A percentile compares a stretch with the other conserved stretches of the same genome.
Conservation (phyloP, 2,329 filamentous ascomycete species). For the Cladophialophora yegresii region DNA sequence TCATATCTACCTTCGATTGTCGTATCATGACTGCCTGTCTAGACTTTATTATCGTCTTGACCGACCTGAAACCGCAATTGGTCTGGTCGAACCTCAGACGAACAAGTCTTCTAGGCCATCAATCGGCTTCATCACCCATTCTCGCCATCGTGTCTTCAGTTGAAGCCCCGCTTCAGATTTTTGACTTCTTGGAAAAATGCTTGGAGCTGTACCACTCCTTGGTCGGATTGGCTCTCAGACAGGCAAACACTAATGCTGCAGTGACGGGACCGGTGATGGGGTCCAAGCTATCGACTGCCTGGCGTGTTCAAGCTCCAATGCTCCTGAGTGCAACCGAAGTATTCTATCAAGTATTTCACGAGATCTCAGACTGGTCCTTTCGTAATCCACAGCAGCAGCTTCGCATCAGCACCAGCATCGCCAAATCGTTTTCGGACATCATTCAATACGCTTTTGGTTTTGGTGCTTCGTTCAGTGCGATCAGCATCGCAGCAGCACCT, state of each 20-base stretch:
- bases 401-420: constrained; percentile 67
- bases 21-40: constrained; percentile 73
- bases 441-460: constrained; percentile 73
- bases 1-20: constrained; percentile 64
- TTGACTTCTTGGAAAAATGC: constrained; percentile 73
- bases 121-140: constrained; percentile 74
- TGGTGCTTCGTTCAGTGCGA: constrained; percentile 58
- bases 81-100: constrained; percentile 88
- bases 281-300: constrained; percentile 38
- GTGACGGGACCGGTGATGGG: neutral
- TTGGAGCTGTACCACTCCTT: constrained; percentile 73
- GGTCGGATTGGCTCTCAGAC: constrained; percentile 69
- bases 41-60: constrained; percentile 73
- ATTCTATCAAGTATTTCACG: constrained; percentile 81
- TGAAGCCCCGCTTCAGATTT: constrained; percentile 75
- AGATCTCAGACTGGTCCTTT: constrained; percentile 83
- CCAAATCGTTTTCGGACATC: constrained; percentile 70
- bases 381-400: constrained; percentile 66
- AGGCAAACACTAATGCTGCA: constrained; percentile 29
- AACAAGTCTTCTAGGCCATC: constrained; percentile 75
- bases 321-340: constrained; percentile 71
- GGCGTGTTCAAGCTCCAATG: constrained; percentile 56
- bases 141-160: constrained; percentile 76
- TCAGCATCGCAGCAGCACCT: constrained; percentile 59
- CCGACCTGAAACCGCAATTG: constrained; percentile 73